These are phyloP conservation scores for Kazachstania taianensis DNA, from an alignment of 805 yeast species.

Conservation along the genomic window DNA sequence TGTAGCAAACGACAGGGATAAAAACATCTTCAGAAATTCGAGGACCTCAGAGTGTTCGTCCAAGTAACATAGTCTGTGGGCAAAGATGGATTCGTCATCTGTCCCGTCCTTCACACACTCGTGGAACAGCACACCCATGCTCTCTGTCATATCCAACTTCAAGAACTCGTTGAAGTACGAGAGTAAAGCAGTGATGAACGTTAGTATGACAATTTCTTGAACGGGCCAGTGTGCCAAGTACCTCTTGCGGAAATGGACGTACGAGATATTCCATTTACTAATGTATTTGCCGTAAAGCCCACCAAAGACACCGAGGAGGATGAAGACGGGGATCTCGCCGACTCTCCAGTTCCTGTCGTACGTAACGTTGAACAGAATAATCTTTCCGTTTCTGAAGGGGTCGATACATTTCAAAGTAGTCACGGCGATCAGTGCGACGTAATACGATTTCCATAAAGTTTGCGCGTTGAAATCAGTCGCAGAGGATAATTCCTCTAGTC, in stretches of 20 bases:
- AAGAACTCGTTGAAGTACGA: constrained; percentile 80
- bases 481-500: constrained; percentile 75
- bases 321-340: constrained; percentile 72
- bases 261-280: constrained; percentile 62
- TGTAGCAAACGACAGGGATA: constrained; percentile 61
- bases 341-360: constrained; percentile 82
- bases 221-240: constrained; percentile 41
- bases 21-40: constrained; percentile 30
- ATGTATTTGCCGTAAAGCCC: constrained; percentile 81
- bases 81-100: constrained; percentile 27
- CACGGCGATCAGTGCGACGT: constrained; percentile 83
- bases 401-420: constrained; percentile 69
- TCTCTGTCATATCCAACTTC: constrained; percentile 85
- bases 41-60: constrained; percentile 24
- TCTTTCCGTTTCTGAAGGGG: constrained; percentile 91
- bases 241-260: constrained; percentile 66
- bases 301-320: constrained; percentile 78
- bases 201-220: constrained; percentile 59
- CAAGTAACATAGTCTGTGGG: constrained; percentile 33
- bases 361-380: constrained; percentile 84
- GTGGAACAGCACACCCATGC: constrained; percentile 82
- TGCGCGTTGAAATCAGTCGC: constrained; percentile 61
- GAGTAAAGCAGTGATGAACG: constrained; percentile 60
- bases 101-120: constrained; percentile 53
- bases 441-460: constrained; percentile 85